Percentiles rank a stretch among this genome's conserved stretches.
These are phyloP conservation scores for Paecilomyces sp. DNA, from an alignment of 2,329 filamentous ascomycete species.

Conservation along the genomic window DNA sequence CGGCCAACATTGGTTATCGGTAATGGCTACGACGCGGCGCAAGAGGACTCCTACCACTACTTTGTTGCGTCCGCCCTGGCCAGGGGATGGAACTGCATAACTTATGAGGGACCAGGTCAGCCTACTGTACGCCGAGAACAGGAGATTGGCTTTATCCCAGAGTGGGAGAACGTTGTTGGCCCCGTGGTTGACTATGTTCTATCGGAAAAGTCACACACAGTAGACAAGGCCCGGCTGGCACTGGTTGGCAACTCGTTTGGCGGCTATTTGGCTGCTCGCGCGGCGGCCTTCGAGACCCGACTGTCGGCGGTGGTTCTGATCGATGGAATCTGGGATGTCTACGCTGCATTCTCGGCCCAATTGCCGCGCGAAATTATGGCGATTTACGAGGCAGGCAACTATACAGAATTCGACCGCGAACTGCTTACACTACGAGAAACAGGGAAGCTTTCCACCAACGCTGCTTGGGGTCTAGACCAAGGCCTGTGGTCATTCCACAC, in stretches of 20 bases:
- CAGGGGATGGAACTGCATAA: constrained; percentile 39
- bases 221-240: constrained; percentile 16
- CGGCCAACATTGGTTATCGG: constrained; percentile 36
- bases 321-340: constrained; percentile 32
- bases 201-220: neutral
- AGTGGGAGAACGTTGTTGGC: constrained; percentile 37
- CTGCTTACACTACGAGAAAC: neutral
- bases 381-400: neutral
- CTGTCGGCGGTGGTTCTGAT: constrained; percentile 32
- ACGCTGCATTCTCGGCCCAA: neutral
- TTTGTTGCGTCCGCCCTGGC: constrained; percentile 27
- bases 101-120: constrained; percentile 44
- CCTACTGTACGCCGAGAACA: constrained; percentile 35
- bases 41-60: constrained; percentile 39
- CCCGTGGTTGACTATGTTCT: constrained; percentile 35
- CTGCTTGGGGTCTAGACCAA: neutral
- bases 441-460: neutral
- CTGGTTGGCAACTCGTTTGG: constrained; percentile 38
- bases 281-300: constrained; percentile 39
- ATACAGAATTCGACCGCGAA: neutral
- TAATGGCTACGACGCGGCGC: constrained; percentile 35
- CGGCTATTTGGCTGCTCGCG: constrained; percentile 33
- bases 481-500: neutral
- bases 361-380: neutral
- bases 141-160: constrained; percentile 35